Evolutionary conservation across 2,329 filamentous ascomycete species (phyloP).

Genomic region (Aureobasidium lini): DNA sequence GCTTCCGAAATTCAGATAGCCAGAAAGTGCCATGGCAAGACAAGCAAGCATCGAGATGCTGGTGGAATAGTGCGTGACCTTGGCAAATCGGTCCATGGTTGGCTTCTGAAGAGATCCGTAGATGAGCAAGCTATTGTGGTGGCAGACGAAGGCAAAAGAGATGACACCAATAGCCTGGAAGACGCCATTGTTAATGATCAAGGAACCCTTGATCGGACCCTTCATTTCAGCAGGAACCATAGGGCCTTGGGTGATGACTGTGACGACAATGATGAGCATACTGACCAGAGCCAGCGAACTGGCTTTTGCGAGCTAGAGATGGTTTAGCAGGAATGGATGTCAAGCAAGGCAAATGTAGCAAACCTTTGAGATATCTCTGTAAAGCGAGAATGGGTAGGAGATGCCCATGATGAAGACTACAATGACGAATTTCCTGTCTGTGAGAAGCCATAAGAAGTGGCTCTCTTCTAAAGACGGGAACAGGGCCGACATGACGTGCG

Average conservation of each 20-base stretch:
- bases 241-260: slow-evolving; percentile 77
- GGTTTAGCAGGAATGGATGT: background rate
- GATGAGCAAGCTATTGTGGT: slow-evolving; percentile 96
- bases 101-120: slow-evolving; percentile 92
- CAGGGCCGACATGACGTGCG: slow-evolving; percentile 74
- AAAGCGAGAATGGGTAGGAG: slow-evolving; percentile 85
- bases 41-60: slow-evolving; percentile 87
- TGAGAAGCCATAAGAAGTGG: slow-evolving; percentile 73
- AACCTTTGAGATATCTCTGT: slow-evolving; percentile 95
- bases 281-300: slow-evolving; percentile 87
- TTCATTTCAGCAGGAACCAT: slow-evolving; percentile 63
- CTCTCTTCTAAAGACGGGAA: slow-evolving; percentile 68
- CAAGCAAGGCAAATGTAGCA: slow-evolving; percentile 18
- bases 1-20: slow-evolving; percentile 89
- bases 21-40: slow-evolving; percentile 75
- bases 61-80: slow-evolving; percentile 90
- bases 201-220: slow-evolving; percentile 61
- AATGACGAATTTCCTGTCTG: slow-evolving; percentile 76
- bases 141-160: slow-evolving; percentile 75
- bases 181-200: slow-evolving; percentile 78
- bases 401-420: slow-evolving; percentile 78
- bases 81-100: slow-evolving; percentile 89
- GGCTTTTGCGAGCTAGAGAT: slow-evolving; percentile 75
- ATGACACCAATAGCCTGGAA: slow-evolving; percentile 97
- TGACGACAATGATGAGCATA: slow-evolving; percentile 84